These are phyloP conservation scores for Gremmenia infestans DNA, from an alignment of 2,329 filamentous ascomycete genomes.

Conservation along the genomic window DNA sequence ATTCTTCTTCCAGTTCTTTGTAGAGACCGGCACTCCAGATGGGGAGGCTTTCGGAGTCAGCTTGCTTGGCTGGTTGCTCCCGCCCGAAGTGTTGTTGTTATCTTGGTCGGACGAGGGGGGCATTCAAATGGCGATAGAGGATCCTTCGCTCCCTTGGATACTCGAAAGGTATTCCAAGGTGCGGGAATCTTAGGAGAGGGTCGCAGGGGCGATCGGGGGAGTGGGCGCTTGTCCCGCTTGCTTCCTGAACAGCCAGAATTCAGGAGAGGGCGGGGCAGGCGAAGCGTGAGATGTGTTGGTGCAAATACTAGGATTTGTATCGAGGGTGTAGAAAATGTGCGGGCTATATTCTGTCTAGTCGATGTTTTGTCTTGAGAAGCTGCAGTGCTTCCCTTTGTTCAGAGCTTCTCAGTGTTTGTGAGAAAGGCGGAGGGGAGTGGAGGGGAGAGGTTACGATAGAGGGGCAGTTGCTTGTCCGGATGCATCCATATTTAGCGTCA, in stretches of 20 bases:
- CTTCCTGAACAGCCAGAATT: conserved; percentile 23
- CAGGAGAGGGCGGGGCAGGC: conserved; percentile 22
- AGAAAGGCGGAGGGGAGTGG: conserved; percentile 1
- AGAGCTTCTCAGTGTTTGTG: neutral
- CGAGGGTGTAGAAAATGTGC: neutral
- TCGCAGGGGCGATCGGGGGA: neutral
- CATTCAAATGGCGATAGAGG: conserved; percentile 31
- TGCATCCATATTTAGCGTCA: too few relatives aligned
- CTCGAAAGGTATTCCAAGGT: conserved; percentile 1
- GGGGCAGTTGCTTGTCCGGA: neutral
- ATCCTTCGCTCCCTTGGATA: neutral
- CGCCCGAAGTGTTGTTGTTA: conserved; percentile 18
- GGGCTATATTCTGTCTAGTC: neutral
- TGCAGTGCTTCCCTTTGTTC: conserved; percentile 3
- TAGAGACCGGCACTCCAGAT: conserved; percentile 24
- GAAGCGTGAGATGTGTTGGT: neutral
- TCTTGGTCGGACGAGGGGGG: conserved; percentile 33
- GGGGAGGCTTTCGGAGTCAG: conserved; percentile 21
- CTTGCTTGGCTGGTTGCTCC: conserved; percentile 20
- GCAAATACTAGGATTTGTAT: neutral
- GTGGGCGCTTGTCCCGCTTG: conserved; percentile 14
- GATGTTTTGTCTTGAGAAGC: neutral
- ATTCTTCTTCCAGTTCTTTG: conserved; percentile 32
- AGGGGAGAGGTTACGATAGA: conserved; percentile 2
- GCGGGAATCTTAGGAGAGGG: conserved; percentile 10